Evolutionary conservation across 1,284 basidiomycete genomes (phyloP).

Genomic region (Leccinum griseonigrum): DNA sequence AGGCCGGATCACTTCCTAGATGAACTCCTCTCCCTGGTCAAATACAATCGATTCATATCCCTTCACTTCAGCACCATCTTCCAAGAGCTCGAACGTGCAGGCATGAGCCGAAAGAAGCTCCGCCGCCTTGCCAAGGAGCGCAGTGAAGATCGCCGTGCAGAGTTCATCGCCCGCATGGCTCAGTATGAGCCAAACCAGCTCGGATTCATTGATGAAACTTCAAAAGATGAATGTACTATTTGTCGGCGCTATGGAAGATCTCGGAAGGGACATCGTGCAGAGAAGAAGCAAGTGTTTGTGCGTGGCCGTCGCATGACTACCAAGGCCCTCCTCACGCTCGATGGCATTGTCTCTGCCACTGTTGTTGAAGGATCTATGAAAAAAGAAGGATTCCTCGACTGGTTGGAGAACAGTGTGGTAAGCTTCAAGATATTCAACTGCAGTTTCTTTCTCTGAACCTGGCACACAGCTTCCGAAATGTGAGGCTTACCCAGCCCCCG

Average conservation of each 20-base stretch:
- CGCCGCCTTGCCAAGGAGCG: neutral
- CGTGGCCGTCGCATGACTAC: neutral
- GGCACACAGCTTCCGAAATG: neutral
- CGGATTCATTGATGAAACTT: neutral
- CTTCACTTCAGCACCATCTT: conserved; percentile 24
- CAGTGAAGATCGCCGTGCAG: neutral
- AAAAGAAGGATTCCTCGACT: neutral
- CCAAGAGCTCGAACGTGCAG: conserved; percentile 24
- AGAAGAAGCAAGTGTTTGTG: neutral
- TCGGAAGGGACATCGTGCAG: neutral
- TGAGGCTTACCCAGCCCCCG: too few species aligned
- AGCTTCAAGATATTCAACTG: too few species aligned
- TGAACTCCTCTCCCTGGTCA: neutral
- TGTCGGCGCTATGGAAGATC: neutral
- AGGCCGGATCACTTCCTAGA: neutral
- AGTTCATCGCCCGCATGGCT: too few species aligned
- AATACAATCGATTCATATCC: conserved; percentile 11
- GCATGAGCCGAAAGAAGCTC: neutral
- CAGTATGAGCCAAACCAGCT: too few species aligned
- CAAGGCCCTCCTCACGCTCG: neutral
- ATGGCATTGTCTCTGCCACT: neutral
- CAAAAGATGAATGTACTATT: neutral
- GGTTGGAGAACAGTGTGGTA: neutral
- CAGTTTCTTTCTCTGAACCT: neutral
- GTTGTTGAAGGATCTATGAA: conserved; percentile 1